These are phyloP conservation scores for Phoenix dactylifera DNA, from an alignment of 176 grass and related monocot genomes.

Conservation along the genomic window DNA sequence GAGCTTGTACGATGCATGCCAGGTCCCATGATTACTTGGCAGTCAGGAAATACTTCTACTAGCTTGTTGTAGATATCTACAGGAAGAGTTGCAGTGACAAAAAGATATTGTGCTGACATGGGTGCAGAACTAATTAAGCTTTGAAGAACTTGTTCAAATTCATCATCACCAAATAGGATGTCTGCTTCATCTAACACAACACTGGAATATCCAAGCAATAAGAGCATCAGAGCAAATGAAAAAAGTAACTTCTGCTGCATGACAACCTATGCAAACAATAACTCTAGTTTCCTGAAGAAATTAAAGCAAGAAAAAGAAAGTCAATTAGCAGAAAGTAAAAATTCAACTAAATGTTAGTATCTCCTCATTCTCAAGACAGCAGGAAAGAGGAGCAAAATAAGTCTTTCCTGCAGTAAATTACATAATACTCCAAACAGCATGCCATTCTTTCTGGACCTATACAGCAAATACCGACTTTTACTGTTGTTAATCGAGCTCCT, in stretches of 20 bases:
- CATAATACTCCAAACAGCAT: too few species aligned
- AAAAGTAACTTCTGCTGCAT: too few species aligned
- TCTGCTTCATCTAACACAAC: slow-evolving; percentile 92
- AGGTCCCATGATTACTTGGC: slow-evolving; percentile 83
- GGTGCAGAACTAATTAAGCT: slow-evolving; percentile 61
- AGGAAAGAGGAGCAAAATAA: too few species aligned
- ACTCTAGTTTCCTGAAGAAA: neutral
- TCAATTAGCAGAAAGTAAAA: too few species aligned
- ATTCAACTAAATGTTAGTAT: too few species aligned
- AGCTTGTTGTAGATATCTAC: slow-evolving; percentile 89
- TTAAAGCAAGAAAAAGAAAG: neutral
- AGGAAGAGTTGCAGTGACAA: slow-evolving; percentile 86
- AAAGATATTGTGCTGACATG: slow-evolving; percentile 75
- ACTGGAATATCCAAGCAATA: slow-evolving; percentile 22
- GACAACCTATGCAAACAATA: neutral
- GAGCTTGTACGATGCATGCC: slow-evolving; percentile 88
- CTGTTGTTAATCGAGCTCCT: too few species aligned
- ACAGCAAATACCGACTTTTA: too few species aligned
- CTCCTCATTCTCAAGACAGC: too few species aligned
- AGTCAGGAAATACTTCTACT: slow-evolving; percentile 81
- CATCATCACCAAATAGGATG: slow-evolving; percentile 80
- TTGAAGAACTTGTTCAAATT: slow-evolving; percentile 84
- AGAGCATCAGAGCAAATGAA: neutral
- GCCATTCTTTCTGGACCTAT: too few species aligned
- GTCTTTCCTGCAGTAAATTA: too few species aligned